Evolutionary conservation across 2,329 filamentous ascomycete species (phyloP), one percentile per base, ranked within the genome.

Genomic region (Ceratocystis variospora): DNA sequence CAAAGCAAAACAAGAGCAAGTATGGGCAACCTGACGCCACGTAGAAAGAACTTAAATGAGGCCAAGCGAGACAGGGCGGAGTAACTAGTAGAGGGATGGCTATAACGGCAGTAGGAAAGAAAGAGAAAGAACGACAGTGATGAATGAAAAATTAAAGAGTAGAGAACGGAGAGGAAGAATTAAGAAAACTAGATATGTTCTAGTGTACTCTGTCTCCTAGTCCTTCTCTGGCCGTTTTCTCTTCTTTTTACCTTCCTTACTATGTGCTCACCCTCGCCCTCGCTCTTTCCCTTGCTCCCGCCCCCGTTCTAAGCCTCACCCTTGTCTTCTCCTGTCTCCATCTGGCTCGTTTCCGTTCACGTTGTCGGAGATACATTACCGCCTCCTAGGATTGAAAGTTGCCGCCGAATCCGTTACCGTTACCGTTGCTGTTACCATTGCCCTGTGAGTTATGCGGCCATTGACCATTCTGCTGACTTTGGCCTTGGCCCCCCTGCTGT

Each of bases 401-500:
- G n/a, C 82, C 80, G 70, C 80, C 80, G 73, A 85, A 87, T 68
- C 83, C 83, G 71, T 83, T 84, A 41, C 63, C 63, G 44, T 66
- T 68, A 17, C 61, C 61, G 28, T 31, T 63, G 17, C 37, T 41
- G 44, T 44, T 63, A 41, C 61, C 61, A 22, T 33, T 63, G 25
- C 46, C 44, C 73, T 84, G 82, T 66, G 78, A 78, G 31, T 77
- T 78, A 63, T 77, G 76, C 63, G 78, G 76, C 82, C 82, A 83
- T 72, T 83, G 81, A 69, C 78, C 74, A 70, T 81, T 82, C 50
- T 82, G 80, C 25, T 57, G 53, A 28, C 72, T 82, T 71, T 85
- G 83, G 19, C 63, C 63, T 19, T 53, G 61, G 7, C 48, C 61
- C 3, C 66, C 62, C 45, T 81, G 80, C 55, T 79, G 78, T 71